Base-by-base conservation (phyloP, 2,329 filamentous ascomycete genomes). In the Aspergillus udagawae region DNA sequence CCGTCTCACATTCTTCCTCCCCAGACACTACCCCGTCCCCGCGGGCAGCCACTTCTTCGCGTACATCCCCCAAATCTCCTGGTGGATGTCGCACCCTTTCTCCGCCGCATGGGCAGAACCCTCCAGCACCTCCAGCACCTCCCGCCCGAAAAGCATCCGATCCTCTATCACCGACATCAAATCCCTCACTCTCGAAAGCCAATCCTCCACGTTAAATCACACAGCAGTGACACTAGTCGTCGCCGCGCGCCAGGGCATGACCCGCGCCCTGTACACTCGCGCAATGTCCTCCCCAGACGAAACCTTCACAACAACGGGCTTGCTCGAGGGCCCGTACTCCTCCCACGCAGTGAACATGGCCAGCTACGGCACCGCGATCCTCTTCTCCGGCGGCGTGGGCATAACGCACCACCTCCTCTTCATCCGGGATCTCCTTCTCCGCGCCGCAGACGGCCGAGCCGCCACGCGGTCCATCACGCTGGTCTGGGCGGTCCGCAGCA, bases 401-500 rank as follows among this genome's bases (percentile, higher is more conserved):
- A 87, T 88, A 57, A 88, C 86, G 2, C 85, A 88, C 66, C 84
- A 86, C 69, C 77, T 87, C 58, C 78, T 83, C 55, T 84, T 83
- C 71, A 77, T 86, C 21, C 82, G 82, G 59, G 79, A 86, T 55
- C 79, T 88, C 0, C 75, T 88, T 57, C 70, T 75, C 17, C 80
- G 80, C 56, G 80, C 80, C 58, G 71, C 78, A 55, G 73, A 77
- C 25, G 78, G 79, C 60, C 83, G 80, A 8, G 81, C 81, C 38
- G 81, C 83, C 8, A 85, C 83, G 1, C 81, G 82, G 28, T 81
- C 80, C 56, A 79, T 88, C 61, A 78, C 86, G 38, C 80, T 88
- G 5, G 78, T 86, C 65, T 88, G 85, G 85, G 82, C 81, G 3
- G 80, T 88, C 21, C 82, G 83, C 7, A 82, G 80, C 57, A 81